Base-by-base conservation (phyloP, 208 protist genomes). In the Angomonas deanei region DNA sequence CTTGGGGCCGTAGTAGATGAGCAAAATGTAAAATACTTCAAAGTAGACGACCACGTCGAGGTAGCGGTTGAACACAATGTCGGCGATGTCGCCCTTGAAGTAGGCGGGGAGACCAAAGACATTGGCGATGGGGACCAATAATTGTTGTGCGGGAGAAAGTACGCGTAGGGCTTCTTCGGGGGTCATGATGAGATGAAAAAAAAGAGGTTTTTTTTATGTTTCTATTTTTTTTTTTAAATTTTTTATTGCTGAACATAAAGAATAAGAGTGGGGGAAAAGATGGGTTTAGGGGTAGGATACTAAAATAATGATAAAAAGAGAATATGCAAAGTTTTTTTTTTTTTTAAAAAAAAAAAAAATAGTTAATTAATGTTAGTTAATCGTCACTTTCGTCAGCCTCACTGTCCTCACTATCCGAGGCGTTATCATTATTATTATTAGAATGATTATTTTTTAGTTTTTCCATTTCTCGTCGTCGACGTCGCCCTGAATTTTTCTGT, bases 1-100 rank as follows among this genome's bases (percentile, higher is more conserved):
- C 49, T 74, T 57, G 5, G 73, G 74, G 1, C 80, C 74, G 23
- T 84, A 82, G 27, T 86, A 69, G 4, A 92, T 75, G 57, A 93
- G 54, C 17, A 78, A 27, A 19, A 88, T 28, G 68, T 92, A 92
- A 8, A 86, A 32, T 1, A 80, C 66, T 47, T 68, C 71, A 0
- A 55, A 63, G 63, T 77, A 73, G 26, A 88, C 61, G 46, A 78
- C 71, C 11, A 85, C 31, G 31, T 86, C 74, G 13, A 76, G 71
- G 70, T 86, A 81, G 23, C 75, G 61, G 17, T 72, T 64, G 64
- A 88, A 84, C 31, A 72, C 49, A 26, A 34, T 64, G 49, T 77
- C 62, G 0, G 68, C 71, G 2, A 66, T 31, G 19, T 77, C 65
- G 46, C 78, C 82, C 15, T 17, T 50, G 27, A 89, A 89, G 42